Conservation (phyloP, 805 yeast genomes). For the Saccharomyces eubayanus region DNA sequence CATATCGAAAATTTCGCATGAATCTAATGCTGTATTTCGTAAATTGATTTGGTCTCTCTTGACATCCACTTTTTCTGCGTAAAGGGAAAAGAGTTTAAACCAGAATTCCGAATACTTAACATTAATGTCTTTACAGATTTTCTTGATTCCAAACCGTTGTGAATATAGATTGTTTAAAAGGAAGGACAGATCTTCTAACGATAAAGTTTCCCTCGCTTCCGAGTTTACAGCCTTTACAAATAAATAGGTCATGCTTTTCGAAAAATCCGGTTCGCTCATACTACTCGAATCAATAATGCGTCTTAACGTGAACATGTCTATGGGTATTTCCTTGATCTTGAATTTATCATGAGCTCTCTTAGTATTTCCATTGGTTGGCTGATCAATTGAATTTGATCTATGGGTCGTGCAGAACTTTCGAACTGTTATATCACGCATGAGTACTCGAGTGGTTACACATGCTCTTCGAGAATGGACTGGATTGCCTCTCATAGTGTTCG, state of each 20-base stretch:
- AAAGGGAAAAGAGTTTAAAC: not conserved
- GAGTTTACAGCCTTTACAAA: not conserved
- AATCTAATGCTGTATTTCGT: not conserved
- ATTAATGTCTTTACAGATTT: not conserved
- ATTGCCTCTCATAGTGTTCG: not conserved
- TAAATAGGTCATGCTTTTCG: not conserved
- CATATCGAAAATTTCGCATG: constrained; percentile 6
- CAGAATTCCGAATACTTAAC: not conserved
- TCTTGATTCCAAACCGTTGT: not conserved
- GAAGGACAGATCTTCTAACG: not conserved
- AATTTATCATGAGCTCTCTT: not conserved
- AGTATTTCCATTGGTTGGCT: not conserved
- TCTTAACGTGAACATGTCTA: not conserved
- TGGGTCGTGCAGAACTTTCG: not conserved
- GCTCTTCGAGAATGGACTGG: not conserved
- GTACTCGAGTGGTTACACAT: not conserved
- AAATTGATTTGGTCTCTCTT: not conserved
- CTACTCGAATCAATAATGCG: not conserved
- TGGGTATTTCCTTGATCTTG: not conserved
- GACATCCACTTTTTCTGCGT: not conserved
- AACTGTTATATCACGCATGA: not conserved
- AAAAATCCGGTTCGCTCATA: not conserved
- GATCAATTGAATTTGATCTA: not conserved
- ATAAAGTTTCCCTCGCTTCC: not conserved
- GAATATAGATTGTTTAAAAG: not conserved